Evolutionary conservation across 2,329 filamentous ascomycete genomes (phyloP).

Genomic region (Nannizziopsis arthrosporioides): DNA sequence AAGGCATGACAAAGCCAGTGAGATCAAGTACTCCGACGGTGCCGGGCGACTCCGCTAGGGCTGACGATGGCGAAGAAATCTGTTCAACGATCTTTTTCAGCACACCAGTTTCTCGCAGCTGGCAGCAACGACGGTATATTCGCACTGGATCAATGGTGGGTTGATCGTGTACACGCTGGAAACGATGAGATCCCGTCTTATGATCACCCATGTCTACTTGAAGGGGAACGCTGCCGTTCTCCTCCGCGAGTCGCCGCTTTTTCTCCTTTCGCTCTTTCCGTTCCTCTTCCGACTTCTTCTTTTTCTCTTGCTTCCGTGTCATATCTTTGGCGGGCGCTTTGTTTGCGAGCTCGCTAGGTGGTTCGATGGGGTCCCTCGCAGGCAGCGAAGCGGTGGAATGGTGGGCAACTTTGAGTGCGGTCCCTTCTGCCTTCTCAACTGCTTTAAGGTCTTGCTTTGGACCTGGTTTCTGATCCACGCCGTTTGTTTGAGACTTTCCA

Average conservation of each 20-base stretch:
- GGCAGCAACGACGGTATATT: slow-evolving; percentile 90
- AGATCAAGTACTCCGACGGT: slow-evolving; percentile 72
- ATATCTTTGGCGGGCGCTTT: slow-evolving; percentile 31
- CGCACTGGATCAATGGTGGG: slow-evolving; percentile 84
- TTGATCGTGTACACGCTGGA: slow-evolving; percentile 42
- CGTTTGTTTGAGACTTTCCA: slow-evolving; percentile 9
- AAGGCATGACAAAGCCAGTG: slow-evolving; percentile 69
- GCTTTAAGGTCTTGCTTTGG: slow-evolving; percentile 14
- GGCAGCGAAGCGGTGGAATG: neutral
- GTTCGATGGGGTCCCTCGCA: slow-evolving; percentile 16
- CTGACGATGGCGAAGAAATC: slow-evolving; percentile 59
- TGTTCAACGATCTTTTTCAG: slow-evolving; percentile 86
- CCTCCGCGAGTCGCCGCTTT: slow-evolving; percentile 70
- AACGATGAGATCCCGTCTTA: slow-evolving; percentile 30
- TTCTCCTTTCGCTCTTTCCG: slow-evolving; percentile 85
- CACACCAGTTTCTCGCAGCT: slow-evolving; percentile 82
- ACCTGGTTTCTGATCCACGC: slow-evolving; percentile 1
- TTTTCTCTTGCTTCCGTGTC: slow-evolving; percentile 82
- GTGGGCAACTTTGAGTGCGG: slow-evolving; percentile 57
- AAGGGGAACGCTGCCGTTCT: slow-evolving; percentile 74
- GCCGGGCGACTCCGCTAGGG: slow-evolving; percentile 53
- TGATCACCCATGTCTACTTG: slow-evolving; percentile 63
- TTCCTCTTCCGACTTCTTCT: slow-evolving; percentile 87
- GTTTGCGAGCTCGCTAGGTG: slow-evolving; percentile 18
- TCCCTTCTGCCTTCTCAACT: slow-evolving; percentile 56